phyloP scores from a whole-genome alignment of 2,329 filamentous ascomycete species.

The Sphaerulina populicola region DNA sequence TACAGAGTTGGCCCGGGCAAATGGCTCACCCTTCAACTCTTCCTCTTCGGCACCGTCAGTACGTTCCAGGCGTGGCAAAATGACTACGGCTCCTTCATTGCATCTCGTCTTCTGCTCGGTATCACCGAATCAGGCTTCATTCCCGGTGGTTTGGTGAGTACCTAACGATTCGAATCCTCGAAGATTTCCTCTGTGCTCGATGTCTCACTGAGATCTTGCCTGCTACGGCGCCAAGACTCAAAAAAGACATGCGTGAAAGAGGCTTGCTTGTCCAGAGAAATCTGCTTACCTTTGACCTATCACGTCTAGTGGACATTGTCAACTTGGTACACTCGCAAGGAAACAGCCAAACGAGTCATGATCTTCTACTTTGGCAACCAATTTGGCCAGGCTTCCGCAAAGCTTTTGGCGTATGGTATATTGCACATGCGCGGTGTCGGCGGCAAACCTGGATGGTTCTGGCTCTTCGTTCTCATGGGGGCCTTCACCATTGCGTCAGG shows the following conservation, averaged over 20 bases:
- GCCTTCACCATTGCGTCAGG: slow-evolving; percentile 32
- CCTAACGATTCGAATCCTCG: no score
- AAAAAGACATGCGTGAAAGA: no score
- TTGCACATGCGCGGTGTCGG: slow-evolving; percentile 24
- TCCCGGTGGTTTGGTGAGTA: slow-evolving; percentile 36
- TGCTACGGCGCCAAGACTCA: no score
- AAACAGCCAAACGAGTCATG: slow-evolving; percentile 42
- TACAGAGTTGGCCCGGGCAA: slow-evolving; percentile 34
- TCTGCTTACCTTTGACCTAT: no score
- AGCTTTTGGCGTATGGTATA: slow-evolving; percentile 40
- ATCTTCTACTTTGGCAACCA: slow-evolving; percentile 43
- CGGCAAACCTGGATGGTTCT: slow-evolving; percentile 24
- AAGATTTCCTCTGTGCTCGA: no score
- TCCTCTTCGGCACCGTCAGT: slow-evolving; percentile 34
- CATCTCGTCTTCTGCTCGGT: slow-evolving; percentile 36
- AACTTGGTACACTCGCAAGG: slow-evolving; percentile 42
- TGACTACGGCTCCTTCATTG: slow-evolving; percentile 34
- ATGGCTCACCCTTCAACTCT: slow-evolving; percentile 36
- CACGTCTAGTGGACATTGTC: slow-evolving; percentile 38
- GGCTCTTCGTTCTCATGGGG: slow-evolving; percentile 29
- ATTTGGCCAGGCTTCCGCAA: slow-evolving; percentile 35
- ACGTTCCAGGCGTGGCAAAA: slow-evolving; percentile 38
- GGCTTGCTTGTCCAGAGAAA: no score
- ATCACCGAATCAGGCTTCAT: slow-evolving; percentile 40
- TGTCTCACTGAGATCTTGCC: no score